phyloP scores from a whole-genome alignment of 805 yeast species.

The Maudiozyma saulgeensis region DNA sequence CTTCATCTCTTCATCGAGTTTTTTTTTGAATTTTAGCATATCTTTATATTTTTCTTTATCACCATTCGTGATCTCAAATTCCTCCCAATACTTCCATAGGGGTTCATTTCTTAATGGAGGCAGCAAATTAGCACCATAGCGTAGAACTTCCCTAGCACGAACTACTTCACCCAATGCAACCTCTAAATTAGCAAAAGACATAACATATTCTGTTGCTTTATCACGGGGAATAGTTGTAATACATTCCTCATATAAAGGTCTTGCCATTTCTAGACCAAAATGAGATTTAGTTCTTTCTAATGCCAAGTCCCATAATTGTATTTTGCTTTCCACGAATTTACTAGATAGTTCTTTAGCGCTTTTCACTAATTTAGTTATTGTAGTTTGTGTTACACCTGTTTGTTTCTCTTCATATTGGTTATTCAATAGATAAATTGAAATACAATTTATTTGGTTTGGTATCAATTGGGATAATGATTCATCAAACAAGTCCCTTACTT shows the following conservation, averaged over 20 bases:
- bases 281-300: conserved; percentile 33
- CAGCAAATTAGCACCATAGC: conserved; percentile 40
- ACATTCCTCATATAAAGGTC: conserved; percentile 46
- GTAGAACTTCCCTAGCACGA: conserved; percentile 56
- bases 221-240: conserved; percentile 38
- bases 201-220: conserved; percentile 35
- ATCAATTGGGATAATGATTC: conserved; percentile 50
- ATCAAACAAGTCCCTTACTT: conserved; percentile 68
- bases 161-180: conserved; percentile 38
- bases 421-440: conserved; percentile 44
- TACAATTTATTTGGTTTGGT: conserved; percentile 28
- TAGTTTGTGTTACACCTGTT: conserved; percentile 41
- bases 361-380: conserved; percentile 42
- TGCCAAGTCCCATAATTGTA: conserved; percentile 36
- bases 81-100: conserved; percentile 64
- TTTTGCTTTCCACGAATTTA: conserved; percentile 16
- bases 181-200: conserved; percentile 54
- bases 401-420: conserved; percentile 50
- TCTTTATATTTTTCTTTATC: conserved; percentile 61
- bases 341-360: conserved; percentile 18
- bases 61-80: conserved; percentile 67
- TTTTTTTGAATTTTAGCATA: conserved; percentile 55
- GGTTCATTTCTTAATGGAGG: conserved; percentile 26
- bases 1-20: conserved; percentile 23
- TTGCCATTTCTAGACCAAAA: conserved; percentile 35